Conservation (phyloP, 305 asterid species). For the Striga hermonthica region DNA sequence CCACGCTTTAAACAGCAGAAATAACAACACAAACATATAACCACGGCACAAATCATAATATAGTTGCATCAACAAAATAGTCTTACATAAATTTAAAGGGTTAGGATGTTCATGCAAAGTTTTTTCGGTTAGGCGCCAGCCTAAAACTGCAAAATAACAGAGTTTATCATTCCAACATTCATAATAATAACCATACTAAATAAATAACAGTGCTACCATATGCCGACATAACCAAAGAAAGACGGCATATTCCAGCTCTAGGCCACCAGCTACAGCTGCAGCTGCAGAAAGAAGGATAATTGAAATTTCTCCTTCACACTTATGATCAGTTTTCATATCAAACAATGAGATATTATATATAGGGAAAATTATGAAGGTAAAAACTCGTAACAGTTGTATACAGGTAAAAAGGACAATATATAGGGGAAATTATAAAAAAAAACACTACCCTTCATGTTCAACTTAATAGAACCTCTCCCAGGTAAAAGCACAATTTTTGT, state of each 20-base stretch:
- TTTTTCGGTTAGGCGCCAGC: neutral
- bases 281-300: conserved; percentile 31
- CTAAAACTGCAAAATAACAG: conserved; percentile 17
- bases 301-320: conserved; percentile 3
- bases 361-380: neutral
- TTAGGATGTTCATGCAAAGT: too few species aligned
- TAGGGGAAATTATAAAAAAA: too few species aligned
- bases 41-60: too few species aligned
- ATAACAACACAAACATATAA: too few species aligned
- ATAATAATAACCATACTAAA: conserved; percentile 5
- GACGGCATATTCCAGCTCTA: conserved; percentile 26
- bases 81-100: neutral
- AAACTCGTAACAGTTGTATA: too few species aligned
- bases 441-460: too few species aligned
- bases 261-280: conserved; percentile 33
- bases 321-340: neutral
- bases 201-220: conserved; percentile 1
- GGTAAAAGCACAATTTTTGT: too few species aligned
- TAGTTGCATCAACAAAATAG: neutral
- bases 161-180: conserved; percentile 18
- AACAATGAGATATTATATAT: neutral
- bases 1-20: too few species aligned
- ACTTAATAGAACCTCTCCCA: too few species aligned
- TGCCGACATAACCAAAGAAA: neutral
- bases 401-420: too few species aligned